Conservation (phyloP, 2,329 filamentous ascomycete species). For the Exophiala sp. region DNA sequence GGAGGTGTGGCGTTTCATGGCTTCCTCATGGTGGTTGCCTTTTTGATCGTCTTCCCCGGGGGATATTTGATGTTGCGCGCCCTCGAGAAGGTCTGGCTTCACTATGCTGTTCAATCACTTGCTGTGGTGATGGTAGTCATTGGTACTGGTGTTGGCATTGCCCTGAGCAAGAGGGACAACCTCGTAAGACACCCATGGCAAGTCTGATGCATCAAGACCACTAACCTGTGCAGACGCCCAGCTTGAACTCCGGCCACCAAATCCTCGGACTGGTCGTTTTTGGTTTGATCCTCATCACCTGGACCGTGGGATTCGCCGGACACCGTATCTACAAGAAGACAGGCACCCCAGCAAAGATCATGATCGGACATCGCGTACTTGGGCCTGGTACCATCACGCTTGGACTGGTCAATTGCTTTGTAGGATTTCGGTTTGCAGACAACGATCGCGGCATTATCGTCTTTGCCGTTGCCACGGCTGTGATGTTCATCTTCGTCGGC, state of each 20-base stretch:
- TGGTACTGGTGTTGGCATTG: constrained; percentile 51
- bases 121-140: constrained; percentile 46
- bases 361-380: constrained; percentile 52
- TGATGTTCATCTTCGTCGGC: constrained; percentile 38
- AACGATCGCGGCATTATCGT: constrained; percentile 45
- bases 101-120: constrained; percentile 50
- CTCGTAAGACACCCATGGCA: constrained; percentile 44
- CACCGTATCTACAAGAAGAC: constrained; percentile 51
- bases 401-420: constrained; percentile 52
- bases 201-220: no score
- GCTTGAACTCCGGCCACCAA: constrained; percentile 51
- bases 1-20: constrained; percentile 33
- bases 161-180: constrained; percentile 50
- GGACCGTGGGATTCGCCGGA: constrained; percentile 51
- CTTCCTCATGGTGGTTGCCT: constrained; percentile 50
- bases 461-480: constrained; percentile 43
- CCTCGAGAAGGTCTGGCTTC: constrained; percentile 49
- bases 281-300: constrained; percentile 48
- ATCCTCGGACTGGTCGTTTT: constrained; percentile 54
- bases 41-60: constrained; percentile 52
- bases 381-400: constrained; percentile 51
- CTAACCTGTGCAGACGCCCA: constrained; percentile 41
- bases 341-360: constrained; percentile 45
- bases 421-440: constrained; percentile 55
- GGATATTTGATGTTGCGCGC: constrained; percentile 52